phyloP scores from a whole-genome alignment of 306 rosid genomes.

The Cucumis melo region DNA sequence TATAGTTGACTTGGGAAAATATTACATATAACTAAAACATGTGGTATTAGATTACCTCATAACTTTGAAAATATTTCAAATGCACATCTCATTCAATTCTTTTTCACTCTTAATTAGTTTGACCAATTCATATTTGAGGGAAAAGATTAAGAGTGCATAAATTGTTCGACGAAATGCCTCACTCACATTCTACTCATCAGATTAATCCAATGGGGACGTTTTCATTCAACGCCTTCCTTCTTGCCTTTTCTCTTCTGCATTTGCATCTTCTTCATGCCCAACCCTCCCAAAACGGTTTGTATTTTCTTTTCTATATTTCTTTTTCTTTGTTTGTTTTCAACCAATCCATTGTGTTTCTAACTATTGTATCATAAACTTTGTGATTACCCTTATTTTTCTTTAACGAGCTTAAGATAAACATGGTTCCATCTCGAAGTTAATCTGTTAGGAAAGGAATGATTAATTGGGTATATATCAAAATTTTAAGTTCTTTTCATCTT shows the following conservation, averaged over 20 bases:
- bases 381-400: no score
- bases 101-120: no score
- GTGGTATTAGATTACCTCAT: no score
- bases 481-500: no score
- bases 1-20: not conserved
- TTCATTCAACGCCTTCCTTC: not conserved
- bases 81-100: not conserved
- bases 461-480: no score
- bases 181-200: not conserved
- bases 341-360: no score
- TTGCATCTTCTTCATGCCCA: constrained; percentile 16
- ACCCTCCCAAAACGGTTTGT: constrained; percentile 3
- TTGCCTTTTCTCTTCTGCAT: not conserved
- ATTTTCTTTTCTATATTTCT: not conserved
- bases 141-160: not conserved
- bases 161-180: not conserved
- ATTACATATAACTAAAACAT: no score
- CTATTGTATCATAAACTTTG: no score
- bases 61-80: not conserved
- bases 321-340: not conserved
- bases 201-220: not conserved
- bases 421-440: no score
- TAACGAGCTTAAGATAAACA: no score
- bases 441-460: no score
- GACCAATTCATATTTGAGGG: not conserved